phyloP scores from a whole-genome alignment of 2,329 filamentous ascomycete genomes.

The Sordariomycetes sp. region DNA sequence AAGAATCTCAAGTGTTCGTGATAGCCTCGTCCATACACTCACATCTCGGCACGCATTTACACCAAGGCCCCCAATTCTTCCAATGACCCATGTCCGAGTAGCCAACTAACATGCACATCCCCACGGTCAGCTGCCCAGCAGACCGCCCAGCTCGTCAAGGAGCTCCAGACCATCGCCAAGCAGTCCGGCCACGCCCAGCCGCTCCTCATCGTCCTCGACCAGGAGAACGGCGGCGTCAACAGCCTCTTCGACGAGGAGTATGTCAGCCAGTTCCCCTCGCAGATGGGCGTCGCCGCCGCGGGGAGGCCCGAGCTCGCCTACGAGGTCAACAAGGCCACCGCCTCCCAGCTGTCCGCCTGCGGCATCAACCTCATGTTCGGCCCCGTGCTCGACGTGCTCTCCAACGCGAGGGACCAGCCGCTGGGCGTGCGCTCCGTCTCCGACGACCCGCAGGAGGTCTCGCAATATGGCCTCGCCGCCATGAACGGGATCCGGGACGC shows the following conservation, averaged over 20 bases:
- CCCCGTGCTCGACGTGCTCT: slow-evolving; percentile 86
- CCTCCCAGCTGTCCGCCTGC: slow-evolving; percentile 82
- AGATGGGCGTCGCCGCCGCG: slow-evolving; percentile 93
- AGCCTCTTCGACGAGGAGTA: slow-evolving; percentile 93
- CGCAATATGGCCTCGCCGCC: slow-evolving; percentile 80
- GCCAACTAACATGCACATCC: slow-evolving; percentile 8
- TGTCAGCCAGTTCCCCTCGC: slow-evolving; percentile 91
- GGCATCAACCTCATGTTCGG: slow-evolving; percentile 95
- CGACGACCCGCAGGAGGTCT: slow-evolving; percentile 91
- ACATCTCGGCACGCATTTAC: background rate
- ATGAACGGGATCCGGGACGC: slow-evolving; percentile 91
- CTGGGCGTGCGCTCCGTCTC: slow-evolving; percentile 82
- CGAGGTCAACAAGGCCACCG: slow-evolving; percentile 84
- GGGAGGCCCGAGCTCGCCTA: slow-evolving; percentile 78
- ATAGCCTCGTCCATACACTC: background rate
- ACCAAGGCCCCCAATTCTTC: slow-evolving; percentile 2
- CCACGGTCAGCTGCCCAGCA: slow-evolving; percentile 67
- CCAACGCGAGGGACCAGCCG: slow-evolving; percentile 84
- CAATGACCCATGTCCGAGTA: slow-evolving; percentile 2
- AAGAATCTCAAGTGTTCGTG: slow-evolving; percentile 73
- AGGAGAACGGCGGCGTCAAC: slow-evolving; percentile 97
- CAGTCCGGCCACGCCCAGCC: slow-evolving; percentile 84
- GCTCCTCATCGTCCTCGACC: slow-evolving; percentile 81
- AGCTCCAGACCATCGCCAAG: slow-evolving; percentile 85
- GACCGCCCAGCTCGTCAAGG: slow-evolving; percentile 76